Evolutionary conservation across 805 yeast genomes (phyloP), one percentile per base, ranked within the genome.

Genomic region (Pichia cabralensis): DNA sequence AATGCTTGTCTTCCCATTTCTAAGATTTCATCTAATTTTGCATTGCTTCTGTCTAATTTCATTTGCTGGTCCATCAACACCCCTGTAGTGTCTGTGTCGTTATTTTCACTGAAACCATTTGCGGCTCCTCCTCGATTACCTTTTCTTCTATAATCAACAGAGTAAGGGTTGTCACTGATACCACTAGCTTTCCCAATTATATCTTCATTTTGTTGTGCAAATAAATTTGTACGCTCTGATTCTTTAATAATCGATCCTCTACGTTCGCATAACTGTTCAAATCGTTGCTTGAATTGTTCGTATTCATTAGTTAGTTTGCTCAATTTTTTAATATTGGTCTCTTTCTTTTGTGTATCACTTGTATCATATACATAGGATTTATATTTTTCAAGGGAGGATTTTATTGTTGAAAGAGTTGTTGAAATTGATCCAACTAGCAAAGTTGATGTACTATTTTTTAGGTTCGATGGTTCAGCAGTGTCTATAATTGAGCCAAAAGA

Each of bases 1-100:
- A 85, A 72, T 2, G 95, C 84, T 31, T 71, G 69, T 40, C 80
- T 74, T 2, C 96, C 97, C 79, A 84, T 80, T 49, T 83, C 96
- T 28, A 92, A 56, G 27, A 92, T 84, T 44, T 83, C 85, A 53
- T 92, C 98, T 41, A 92, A 61, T 52, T 84, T 95, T 35, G 76
- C 76, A 27, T 81, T 76, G 0, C 95, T 86, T 37, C 82, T 64
- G 22, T 69, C 67, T 24, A 81, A 60, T 23, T 32, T 35, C 7
- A 73, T 69, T 29, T 71, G 69, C 29, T 67, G 69, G 49, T 92
- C 97, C 42, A 78, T 73, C 42, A 69, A 63, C 37, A 83, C 58
- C 0, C 94, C 94, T 33, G 78, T 77, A 40, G 65, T 69, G 49
- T 74, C 53, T 21, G 50, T 52, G 15, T 47, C 52, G 30, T 49